phyloP scores from a whole-genome alignment of 2,329 filamentous ascomycete genomes.

The Phyllosticta capitalensis region DNA sequence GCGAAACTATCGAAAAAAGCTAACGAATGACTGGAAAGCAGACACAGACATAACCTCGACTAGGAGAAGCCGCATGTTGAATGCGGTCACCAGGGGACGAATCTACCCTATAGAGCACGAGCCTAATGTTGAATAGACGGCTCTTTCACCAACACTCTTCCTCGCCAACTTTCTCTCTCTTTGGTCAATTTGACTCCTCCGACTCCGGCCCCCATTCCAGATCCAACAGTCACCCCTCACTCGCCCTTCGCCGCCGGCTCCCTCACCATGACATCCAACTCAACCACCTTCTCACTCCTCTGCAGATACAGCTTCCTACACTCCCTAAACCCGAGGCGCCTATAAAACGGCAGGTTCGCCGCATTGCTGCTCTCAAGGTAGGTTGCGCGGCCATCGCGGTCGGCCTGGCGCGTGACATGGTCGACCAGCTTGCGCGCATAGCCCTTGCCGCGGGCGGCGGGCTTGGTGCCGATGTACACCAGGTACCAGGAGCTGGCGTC shows the following conservation, averaged over 20 bases:
- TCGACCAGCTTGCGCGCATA: slow-evolving; percentile 63
- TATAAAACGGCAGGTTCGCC: slow-evolving; percentile 62
- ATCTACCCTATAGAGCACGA: background rate
- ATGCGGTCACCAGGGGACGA: background rate
- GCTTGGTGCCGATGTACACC: slow-evolving; percentile 71
- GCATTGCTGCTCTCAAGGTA: slow-evolving; percentile 71
- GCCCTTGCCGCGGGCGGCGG: slow-evolving; percentile 59
- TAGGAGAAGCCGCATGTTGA: background rate
- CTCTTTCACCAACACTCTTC: background rate
- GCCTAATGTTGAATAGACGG: background rate
- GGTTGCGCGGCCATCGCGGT: slow-evolving; percentile 55
- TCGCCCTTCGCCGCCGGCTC: slow-evolving; percentile 42
- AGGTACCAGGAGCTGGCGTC: slow-evolving; percentile 69
- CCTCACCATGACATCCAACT: slow-evolving; percentile 72
- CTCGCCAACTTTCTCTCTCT: background rate
- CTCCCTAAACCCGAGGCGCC: slow-evolving; percentile 63
- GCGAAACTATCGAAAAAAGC: too few relatives aligned
- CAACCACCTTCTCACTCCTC: slow-evolving; percentile 45
- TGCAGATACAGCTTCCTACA: slow-evolving; percentile 54
- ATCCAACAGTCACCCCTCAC: background rate
- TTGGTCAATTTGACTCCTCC: background rate
- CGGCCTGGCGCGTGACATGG: slow-evolving; percentile 57
- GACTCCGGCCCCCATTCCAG: background rate
- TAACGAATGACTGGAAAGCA: too few relatives aligned
- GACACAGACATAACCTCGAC: too few relatives aligned